Percentiles rank a stretch among this genome's conserved stretches.
These are phyloP conservation scores for Sporothrix pallida DNA, from an alignment of 2,329 filamentous ascomycete genomes.

Conservation along the genomic window DNA sequence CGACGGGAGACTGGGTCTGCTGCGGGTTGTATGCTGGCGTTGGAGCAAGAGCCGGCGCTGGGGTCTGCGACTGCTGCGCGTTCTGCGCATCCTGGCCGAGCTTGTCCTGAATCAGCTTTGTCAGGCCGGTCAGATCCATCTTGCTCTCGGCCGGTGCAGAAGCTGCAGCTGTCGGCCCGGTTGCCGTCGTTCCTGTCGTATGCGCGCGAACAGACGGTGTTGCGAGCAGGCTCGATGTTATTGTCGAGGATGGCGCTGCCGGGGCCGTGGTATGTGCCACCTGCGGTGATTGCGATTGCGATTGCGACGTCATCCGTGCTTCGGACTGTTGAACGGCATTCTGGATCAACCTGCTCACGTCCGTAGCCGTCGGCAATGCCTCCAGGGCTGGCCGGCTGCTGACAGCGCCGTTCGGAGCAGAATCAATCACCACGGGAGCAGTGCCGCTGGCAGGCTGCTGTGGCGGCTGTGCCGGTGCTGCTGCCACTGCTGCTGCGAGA, in stretches of 20 bases:
- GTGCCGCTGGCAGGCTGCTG: neutral
- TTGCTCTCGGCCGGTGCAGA: slow-evolving; percentile 19
- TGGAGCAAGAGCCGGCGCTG: neutral
- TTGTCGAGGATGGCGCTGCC: neutral
- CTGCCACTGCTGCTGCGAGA: neutral
- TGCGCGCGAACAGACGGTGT: neutral
- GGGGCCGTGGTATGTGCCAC: neutral
- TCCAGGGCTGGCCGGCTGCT: neutral
- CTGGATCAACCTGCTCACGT: slow-evolving; percentile 39
- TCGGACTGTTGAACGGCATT: slow-evolving; percentile 38
- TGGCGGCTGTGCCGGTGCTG: neutral
- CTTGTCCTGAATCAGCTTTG: slow-evolving; percentile 42
- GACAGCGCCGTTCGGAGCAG: neutral
- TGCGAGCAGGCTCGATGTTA: no score
- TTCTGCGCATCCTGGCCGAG: slow-evolving; percentile 35
- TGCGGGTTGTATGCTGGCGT: slow-evolving; percentile 9
- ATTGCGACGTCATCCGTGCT: slow-evolving; percentile 13
- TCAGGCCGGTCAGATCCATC: slow-evolving; percentile 40
- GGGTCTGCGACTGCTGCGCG: neutral
- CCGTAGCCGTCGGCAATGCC: slow-evolving; percentile 28
- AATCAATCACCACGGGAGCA: neutral
- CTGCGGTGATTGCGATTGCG: slow-evolving; percentile 7
- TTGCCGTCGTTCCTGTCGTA: neutral
- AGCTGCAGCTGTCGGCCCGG: slow-evolving; percentile 4
- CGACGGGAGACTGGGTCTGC: slow-evolving; percentile 29